Conservation (phyloP, 352 stramenopile genomes). For the Phytophthora hybrid region DNA sequence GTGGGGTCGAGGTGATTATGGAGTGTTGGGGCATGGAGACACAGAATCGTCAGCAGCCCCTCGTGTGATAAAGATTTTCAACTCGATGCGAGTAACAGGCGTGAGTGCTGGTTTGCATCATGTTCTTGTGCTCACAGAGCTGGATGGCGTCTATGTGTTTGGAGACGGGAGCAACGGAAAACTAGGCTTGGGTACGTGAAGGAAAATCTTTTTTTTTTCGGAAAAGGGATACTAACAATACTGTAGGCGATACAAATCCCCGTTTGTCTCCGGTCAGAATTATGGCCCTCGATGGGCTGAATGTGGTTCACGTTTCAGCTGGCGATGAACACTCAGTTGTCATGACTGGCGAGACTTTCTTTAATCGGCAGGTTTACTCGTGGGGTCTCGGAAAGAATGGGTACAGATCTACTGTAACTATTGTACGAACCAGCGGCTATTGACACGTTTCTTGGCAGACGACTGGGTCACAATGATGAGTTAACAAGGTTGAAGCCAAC, state of each 20-base stretch:
- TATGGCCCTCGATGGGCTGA: conserved; percentile 55
- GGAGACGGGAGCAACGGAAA: conserved; percentile 71
- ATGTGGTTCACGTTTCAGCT: conserved; percentile 65
- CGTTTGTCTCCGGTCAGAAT: conserved; percentile 50
- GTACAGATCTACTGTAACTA: conserved; percentile 34
- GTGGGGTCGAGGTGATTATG: conserved; percentile 72
- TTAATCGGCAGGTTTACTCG: conserved; percentile 83
- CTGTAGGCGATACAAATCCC: conserved; percentile 54
- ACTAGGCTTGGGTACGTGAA: conserved; percentile 60
- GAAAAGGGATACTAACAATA: not conserved
- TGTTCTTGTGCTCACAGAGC: conserved; percentile 75
- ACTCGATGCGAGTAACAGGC: conserved; percentile 57
- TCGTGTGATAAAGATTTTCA: conserved; percentile 64
- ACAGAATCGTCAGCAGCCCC: conserved; percentile 48
- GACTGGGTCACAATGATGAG: conserved; percentile 74
- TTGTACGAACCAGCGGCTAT: not conserved
- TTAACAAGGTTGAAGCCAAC: conserved; percentile 63
- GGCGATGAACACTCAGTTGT: conserved; percentile 77
- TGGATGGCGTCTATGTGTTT: conserved; percentile 75
- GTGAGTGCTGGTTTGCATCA: conserved; percentile 68
- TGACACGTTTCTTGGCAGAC: conserved; percentile 38
- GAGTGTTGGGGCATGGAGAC: conserved; percentile 67
- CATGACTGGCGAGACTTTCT: conserved; percentile 68
- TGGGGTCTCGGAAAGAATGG: conserved; percentile 75
- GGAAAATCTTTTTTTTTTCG: not conserved